Evolutionary conservation across 2,329 filamentous ascomycete species (phyloP), one percentile per base, ranked within the genome.

Genomic region (Fusarium begoniae): DNA sequence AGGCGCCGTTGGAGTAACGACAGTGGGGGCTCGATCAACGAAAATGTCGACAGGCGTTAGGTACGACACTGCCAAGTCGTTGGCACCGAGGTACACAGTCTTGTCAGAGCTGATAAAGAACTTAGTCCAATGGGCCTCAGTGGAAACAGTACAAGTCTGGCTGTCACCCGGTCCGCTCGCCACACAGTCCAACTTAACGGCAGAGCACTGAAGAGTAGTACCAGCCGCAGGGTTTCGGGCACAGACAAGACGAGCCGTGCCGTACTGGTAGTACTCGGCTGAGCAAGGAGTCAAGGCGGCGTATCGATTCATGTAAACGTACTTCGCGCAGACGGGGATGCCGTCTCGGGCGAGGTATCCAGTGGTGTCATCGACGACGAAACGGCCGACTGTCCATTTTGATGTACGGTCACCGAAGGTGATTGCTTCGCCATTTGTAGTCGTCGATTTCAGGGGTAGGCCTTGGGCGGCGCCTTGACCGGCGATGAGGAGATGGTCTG

Each of bases 241-340:
- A n/a, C 54, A 56, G 10, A 12, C 6, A 14, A 44, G 54, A 14
- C 18, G 30, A 8, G 54, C 0, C 3, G 26, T 30, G 12, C 54
- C 54, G 1, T 35, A 32, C 17, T 18, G 12, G 11, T 56, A 8
- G 18, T 30, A 38, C 44, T 47, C 44, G 5, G 8, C 1, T 1
- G 44, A 22, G 18, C 44, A 47, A 28, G 18, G 6, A 47, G 6
- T 14, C 47, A 50, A 18, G 22, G 22, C 3, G 5, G 47, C 47
- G 15, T 0, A 2, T 9, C 47, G 22, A n/a, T n/a, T 0, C 47
- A 50, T 50, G 22, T 3, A 18, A 5, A 0, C 5, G 22, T 50
- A 50, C 8, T 7, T 9, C 8, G 54, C 54, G 1, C 54, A 56
- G 11, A 22, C 12, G 3, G 38, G 28, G 5, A 44, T 20, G 4